Evolutionary conservation across 106 monocot species (phyloP), one percentile per base, ranked within the genome.

Genomic region (Apostasia shenzhenica): DNA sequence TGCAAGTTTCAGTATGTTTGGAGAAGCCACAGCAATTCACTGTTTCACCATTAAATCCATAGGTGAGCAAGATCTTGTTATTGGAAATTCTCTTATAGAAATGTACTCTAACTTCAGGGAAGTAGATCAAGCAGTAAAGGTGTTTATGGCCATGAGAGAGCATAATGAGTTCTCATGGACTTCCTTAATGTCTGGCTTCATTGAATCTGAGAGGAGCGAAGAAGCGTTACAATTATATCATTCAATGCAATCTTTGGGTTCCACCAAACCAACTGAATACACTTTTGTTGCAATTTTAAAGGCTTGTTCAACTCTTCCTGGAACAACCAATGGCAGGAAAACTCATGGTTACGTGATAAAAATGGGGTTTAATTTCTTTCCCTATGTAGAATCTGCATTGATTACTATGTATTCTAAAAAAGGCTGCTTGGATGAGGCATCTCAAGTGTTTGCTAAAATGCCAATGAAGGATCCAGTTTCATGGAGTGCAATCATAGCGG

Each of bases 151-250:
- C 1, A 77, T 77, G 13, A 51, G 71, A 66, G 57, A 66, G 3
- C 65, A 2, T 45, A 77, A 71, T 40, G 71, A 77, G 66, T 77
- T 71, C 52, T 77, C 77, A 57, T 71, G 66, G 70, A 77, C 71
- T n/a, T 43, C 46, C 43, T 41, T 77, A 26, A 77, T 77, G 4
- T 57, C 47, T 14, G 56, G 66, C 37, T 71, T 42, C 62, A 63
- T 50, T 59, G 71, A 77, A 59, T 71, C 71, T 5, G 50, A 66
- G 5, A 65, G 37, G 56, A 39, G 51, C 45, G 66, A 49, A 8
- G 71, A 77, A 71, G 56, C 77, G 48, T 42, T 77, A 26, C 9
- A 71, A n/a, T 58, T 71, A 5, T 77, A 65, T 58, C 42, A 49
- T 14, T 64, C 26, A n/a, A 71, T 77, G 77, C 41, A 10, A 9